Conservation (phyloP, 495 filamentous ascomycete genomes). For the Aspergillus indologenus region DNA sequence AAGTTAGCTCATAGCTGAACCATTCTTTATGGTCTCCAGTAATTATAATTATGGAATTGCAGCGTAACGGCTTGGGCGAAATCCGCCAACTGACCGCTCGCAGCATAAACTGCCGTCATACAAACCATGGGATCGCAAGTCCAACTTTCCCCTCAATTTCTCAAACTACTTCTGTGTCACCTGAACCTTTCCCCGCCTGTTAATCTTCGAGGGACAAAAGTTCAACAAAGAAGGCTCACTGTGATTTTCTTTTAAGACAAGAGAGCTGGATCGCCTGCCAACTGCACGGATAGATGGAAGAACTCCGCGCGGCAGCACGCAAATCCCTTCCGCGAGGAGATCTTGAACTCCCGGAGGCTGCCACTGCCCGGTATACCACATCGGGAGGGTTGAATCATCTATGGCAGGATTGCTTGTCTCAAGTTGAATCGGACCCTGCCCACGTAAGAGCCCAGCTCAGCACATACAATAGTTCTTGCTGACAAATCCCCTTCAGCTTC, state of each 20-base stretch:
- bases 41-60: background rate
- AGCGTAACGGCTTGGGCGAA: background rate
- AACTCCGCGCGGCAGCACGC: constrained; percentile 31
- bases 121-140: background rate
- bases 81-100: constrained; percentile 3
- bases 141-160: background rate
- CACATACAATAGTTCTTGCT: background rate
- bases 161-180: background rate
- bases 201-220: no score
- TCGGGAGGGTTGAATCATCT: constrained; percentile 22
- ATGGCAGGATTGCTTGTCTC: constrained; percentile 32
- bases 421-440: constrained; percentile 19
- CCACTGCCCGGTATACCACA: constrained; percentile 5
- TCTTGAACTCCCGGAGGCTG: constrained; percentile 15
- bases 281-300: constrained; percentile 26
- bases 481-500: constrained; percentile 22
- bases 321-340: constrained; percentile 21
- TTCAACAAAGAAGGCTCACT: no score
- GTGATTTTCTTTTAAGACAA: background rate
- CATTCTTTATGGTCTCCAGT: background rate
- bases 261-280: background rate
- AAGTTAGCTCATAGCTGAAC: background rate
- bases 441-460: constrained; percentile 19
- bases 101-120: background rate
- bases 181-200: no score